These are phyloP conservation scores for Pichia sp. DNA, from an alignment of 1,139 yeast genomes.

Conservation along the genomic window DNA sequence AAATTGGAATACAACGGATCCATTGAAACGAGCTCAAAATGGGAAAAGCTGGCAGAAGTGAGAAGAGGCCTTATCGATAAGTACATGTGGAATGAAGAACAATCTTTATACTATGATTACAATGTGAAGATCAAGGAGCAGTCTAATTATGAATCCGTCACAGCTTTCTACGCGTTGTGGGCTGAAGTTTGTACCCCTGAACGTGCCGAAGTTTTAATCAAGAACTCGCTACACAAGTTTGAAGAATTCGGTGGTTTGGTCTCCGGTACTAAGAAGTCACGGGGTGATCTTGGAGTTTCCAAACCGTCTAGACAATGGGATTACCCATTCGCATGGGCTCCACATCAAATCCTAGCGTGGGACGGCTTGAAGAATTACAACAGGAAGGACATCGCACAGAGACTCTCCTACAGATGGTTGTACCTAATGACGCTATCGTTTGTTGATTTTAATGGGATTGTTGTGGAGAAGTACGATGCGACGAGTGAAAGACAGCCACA, in stretches of 20 bases:
- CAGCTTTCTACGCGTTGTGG: conserved; percentile 94
- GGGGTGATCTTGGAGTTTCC: conserved; percentile 68
- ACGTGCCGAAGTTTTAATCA: conserved; percentile 70
- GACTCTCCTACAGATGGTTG: conserved; percentile 86
- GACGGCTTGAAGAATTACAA: conserved; percentile 78
- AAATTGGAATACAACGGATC: conserved; percentile 41
- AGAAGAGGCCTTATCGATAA: conserved; percentile 61
- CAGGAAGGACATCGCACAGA: conserved; percentile 56
- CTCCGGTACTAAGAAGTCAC: conserved; percentile 75
- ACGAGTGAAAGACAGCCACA: conserved; percentile 84
- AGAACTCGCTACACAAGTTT: conserved; percentile 61
- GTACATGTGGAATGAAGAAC: conserved; percentile 82
- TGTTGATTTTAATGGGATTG: conserved; percentile 93
- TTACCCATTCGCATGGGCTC: conserved; percentile 98
- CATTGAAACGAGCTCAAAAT: conserved; percentile 48
- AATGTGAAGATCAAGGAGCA: conserved; percentile 58
- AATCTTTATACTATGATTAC: conserved; percentile 83
- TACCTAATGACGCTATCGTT: conserved; percentile 88
- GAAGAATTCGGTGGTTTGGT: conserved; percentile 90
- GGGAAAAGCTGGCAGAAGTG: conserved; percentile 56
- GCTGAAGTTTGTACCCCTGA: conserved; percentile 67
- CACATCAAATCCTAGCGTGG: conserved; percentile 97
- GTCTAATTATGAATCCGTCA: conserved; percentile 79
- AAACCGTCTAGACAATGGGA: conserved; percentile 97
- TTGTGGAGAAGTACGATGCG: conserved; percentile 94